Base-by-base conservation (phyloP, 768 basidiomycete species). In the Pleurotus sapidus region DNA sequence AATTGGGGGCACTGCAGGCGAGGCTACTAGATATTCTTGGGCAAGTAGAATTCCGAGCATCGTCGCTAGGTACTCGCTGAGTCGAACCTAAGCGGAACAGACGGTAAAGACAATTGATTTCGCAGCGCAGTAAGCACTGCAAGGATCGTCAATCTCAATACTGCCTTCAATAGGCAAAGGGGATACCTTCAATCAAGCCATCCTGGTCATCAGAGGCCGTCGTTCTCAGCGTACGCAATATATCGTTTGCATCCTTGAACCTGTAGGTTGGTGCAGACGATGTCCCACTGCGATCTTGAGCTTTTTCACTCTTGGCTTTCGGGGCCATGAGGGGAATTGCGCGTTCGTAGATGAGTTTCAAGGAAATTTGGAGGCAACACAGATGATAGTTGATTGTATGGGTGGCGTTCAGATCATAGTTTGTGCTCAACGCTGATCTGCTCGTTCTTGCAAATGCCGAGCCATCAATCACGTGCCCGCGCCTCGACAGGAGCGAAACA, bases 11-110 rank as follows among this genome's bases (percentile, higher is more conserved):
- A 84, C 1, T 1, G 80, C 83, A 0, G 85, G 79, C 9, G 75
- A 76, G 9, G 64, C 69, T 38, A 82, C 81, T 61, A 92, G 68
- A 88, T 89, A 93, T 43, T 75, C 70, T 60, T 83, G 82, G 0
- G 77, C 81, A 4, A 92, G 74, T 2, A 77, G 51, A 6, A 93
- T 68, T 34, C 30, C 90, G 77, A 34, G 76, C 77, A 68, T 93
- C 90, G 34, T 82, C 76, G 0, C 82, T 76, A 2, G 77, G 57
- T 11, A 89, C 68, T 7, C 65, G 60, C 15, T 24, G 42, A 6
- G 61, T 64, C 60, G 91, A 88, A 48, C 68, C 74, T 1, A 71
- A 65, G 65, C 62, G 78, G 78, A 24, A 84, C 62, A 3, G 81
- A 80, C 14, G 51, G 51, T 5, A 38, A 39, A 14, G 51, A 54